phyloP scores from a whole-genome alignment of 2,329 filamentous ascomycete species.

The Trichoderma cornu-damae region DNA sequence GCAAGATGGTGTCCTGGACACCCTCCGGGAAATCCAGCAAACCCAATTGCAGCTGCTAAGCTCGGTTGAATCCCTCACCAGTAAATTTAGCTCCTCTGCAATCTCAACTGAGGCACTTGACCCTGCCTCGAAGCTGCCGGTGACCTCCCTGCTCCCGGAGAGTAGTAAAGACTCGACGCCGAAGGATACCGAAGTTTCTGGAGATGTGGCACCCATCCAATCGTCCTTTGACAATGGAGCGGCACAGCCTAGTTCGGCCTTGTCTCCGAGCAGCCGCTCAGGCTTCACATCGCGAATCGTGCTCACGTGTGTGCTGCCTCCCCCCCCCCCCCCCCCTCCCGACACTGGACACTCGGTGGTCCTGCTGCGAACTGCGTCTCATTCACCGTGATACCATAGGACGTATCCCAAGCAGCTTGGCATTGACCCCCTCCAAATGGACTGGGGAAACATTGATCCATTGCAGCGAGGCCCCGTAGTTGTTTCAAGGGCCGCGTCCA shows the following conservation, averaged over 20 bases:
- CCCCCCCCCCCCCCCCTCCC: too few relatives aligned
- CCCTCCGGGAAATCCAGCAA: conserved; percentile 39
- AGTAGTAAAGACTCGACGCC: background rate
- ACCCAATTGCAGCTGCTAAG: conserved; percentile 39
- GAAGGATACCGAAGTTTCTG: background rate
- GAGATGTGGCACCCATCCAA: background rate
- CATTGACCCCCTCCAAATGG: conserved; percentile 82
- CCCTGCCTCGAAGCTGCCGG: conserved; percentile 6
- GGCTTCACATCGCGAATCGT: conserved; percentile 51
- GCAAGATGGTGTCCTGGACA: conserved; percentile 26
- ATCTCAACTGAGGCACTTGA: conserved; percentile 15
- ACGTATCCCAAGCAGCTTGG: conserved; percentile 93
- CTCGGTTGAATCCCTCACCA: conserved; percentile 38
- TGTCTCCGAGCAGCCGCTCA: conserved; percentile 36
- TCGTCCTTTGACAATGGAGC: conserved; percentile 3
- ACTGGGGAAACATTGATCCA: conserved; percentile 79
- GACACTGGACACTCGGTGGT: background rate
- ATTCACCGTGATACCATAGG: conserved; percentile 30
- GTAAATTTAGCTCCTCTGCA: conserved; percentile 25
- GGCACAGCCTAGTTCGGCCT: conserved; percentile 18
- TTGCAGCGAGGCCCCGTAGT: conserved; percentile 77
- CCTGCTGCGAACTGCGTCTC: background rate
- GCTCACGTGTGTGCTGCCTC: conserved; percentile 41
- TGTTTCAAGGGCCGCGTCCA: conserved; percentile 69
- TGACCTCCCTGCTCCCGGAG: background rate